These are phyloP conservation scores for Testicularia cyperi DNA, from an alignment of 1,284 basidiomycete species.

Conservation along the genomic window DNA sequence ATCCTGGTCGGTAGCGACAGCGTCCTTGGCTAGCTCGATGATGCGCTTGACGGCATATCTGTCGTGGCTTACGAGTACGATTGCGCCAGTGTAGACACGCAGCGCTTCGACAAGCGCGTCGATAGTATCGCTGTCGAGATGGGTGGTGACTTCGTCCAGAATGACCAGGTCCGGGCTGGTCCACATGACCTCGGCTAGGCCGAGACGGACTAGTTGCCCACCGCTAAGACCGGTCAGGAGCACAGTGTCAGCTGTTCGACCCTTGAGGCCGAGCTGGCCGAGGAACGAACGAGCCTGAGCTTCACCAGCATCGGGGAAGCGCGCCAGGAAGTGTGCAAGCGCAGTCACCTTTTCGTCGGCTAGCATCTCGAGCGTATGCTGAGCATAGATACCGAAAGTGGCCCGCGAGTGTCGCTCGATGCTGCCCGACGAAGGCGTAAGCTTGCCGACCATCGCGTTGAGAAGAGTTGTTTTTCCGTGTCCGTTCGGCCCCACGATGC, in stretches of 20 bases:
- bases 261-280: conserved; percentile 62
- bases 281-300: conserved; percentile 54
- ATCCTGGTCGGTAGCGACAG: conserved; percentile 19
- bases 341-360: conserved; percentile 52
- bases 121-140: conserved; percentile 71
- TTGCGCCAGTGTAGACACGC: conserved; percentile 66
- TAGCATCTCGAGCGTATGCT: conserved; percentile 61
- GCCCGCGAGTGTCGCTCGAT: conserved; percentile 68
- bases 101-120: conserved; percentile 67
- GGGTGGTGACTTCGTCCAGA: conserved; percentile 61
- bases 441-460: conserved; percentile 65
- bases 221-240: conserved; percentile 58
- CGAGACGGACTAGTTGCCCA: conserved; percentile 65
- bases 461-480: conserved; percentile 49
- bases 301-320: conserved; percentile 9
- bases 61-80: conserved; percentile 73
- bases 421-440: conserved; percentile 65
- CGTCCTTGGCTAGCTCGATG: conserved; percentile 23
- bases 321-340: conserved; percentile 61
- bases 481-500: conserved; percentile 65
- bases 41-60: conserved; percentile 61
- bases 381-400: conserved; percentile 65
- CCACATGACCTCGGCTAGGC: conserved; percentile 46
- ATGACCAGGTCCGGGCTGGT: conserved; percentile 39
- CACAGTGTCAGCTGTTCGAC: conserved; percentile 40